phyloP scores from a whole-genome alignment of 352 stramenopile species.

The Blastocystis sp. region DNA sequence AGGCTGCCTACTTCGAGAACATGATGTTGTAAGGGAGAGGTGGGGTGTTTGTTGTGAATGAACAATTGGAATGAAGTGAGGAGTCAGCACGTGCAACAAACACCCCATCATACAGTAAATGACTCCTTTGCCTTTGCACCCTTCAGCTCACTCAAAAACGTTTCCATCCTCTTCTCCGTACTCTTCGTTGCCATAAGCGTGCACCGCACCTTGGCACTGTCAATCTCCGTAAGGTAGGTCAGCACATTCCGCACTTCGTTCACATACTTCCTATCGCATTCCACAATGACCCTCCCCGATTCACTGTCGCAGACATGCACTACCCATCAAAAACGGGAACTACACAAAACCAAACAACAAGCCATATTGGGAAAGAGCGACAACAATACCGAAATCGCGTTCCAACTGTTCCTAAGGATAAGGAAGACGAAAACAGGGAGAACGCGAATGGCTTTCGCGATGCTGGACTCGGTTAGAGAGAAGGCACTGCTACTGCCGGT shows the following conservation, averaged over 20 bases:
- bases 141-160: background rate
- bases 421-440: background rate
- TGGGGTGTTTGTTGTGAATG: background rate
- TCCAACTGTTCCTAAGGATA: background rate
- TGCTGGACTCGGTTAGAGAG: background rate
- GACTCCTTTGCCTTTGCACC: background rate
- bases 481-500: background rate
- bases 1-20: slow-evolving; percentile 82
- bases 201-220: background rate
- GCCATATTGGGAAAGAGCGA: background rate
- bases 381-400: background rate
- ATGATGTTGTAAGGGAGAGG: slow-evolving; percentile 74
- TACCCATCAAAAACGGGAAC: background rate
- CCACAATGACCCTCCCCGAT: background rate
- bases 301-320: background rate
- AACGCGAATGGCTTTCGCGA: background rate
- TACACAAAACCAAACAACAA: background rate
- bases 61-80: background rate
- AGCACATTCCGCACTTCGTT: background rate
- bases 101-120: too few relatives aligned
- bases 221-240: background rate
- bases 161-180: background rate
- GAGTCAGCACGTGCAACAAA: background rate
- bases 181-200: background rate
- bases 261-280: background rate